Evolutionary conservation across 2,329 filamentous ascomycete species (phyloP).

Genomic region (Coniochaeta hoffmannii): DNA sequence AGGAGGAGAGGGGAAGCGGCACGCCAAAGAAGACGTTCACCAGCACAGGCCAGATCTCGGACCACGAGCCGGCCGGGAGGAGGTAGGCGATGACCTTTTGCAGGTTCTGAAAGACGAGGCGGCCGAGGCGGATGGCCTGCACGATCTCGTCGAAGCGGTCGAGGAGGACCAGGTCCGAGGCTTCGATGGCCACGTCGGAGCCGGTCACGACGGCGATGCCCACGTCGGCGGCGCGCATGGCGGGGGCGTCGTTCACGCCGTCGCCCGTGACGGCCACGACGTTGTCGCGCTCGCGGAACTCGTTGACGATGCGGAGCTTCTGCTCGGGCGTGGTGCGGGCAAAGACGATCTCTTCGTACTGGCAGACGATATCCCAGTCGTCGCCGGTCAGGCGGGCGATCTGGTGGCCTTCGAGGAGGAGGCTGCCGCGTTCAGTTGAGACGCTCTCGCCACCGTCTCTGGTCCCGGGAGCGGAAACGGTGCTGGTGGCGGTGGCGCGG

Average conservation of each 20-base stretch:
- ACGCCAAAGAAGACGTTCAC: conserved; percentile 66
- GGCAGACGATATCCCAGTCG: conserved; percentile 58
- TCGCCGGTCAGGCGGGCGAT: conserved; percentile 56
- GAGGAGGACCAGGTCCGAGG: conserved; percentile 81
- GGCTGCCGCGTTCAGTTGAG: conserved; percentile 71
- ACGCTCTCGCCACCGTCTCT: conserved; percentile 49
- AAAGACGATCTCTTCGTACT: conserved; percentile 78
- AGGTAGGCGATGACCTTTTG: conserved; percentile 73
- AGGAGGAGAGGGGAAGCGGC: conserved; percentile 65
- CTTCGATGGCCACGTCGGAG: conserved; percentile 95
- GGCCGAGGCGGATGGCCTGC: conserved; percentile 63
- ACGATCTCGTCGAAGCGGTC: conserved; percentile 68
- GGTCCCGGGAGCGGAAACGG: conserved; percentile 28
- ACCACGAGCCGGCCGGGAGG: conserved; percentile 66
- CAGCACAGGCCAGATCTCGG: conserved; percentile 70
- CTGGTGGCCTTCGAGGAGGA: conserved; percentile 60
- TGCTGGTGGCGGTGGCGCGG: conserved; percentile 36
- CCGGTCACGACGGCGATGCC: conserved; percentile 96
- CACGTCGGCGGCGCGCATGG: conserved; percentile 94
- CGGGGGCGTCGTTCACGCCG: conserved; percentile 94
- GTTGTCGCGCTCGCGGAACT: conserved; percentile 88
- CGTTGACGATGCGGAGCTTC: conserved; percentile 93
- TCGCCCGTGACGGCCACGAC: conserved; percentile 99
- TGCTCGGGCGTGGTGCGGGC: conserved; percentile 97
- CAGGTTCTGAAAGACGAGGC: conserved; percentile 72